Evolutionary conservation across 179 eudicot genomes (phyloP).

Genomic region (Sideroxylon spinosum): DNA sequence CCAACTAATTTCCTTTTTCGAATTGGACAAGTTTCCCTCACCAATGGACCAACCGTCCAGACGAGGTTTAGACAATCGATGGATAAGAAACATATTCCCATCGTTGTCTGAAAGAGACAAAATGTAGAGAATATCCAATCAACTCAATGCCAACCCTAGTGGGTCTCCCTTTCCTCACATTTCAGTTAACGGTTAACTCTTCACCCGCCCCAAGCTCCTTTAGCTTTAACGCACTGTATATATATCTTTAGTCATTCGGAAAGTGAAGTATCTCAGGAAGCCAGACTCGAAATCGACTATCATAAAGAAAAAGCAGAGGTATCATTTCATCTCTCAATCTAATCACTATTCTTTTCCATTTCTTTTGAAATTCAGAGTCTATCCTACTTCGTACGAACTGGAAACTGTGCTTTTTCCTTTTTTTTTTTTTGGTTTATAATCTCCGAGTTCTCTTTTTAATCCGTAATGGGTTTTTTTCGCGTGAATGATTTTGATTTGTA

Average conservation of each 20-base stretch:
- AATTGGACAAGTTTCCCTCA: slow-evolving; percentile 1
- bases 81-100: slow-evolving; percentile 15
- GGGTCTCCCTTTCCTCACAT: slow-evolving; percentile 18
- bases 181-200: slow-evolving; percentile 18
- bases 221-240: not conserved
- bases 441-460: not conserved
- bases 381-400: not conserved
- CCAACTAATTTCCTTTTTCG: not conserved
- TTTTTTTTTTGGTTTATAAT: not conserved
- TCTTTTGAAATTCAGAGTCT: not conserved
- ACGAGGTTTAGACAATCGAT: not conserved
- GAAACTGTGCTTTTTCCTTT: too few relatives aligned
- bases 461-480: not conserved
- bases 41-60: slow-evolving; percentile 8
- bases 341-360: not conserved
- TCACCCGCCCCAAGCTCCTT: not conserved
- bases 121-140: not conserved
- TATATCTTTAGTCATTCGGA: not conserved
- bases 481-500: not conserved
- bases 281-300: slow-evolving; percentile 17
- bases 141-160: slow-evolving; percentile 1
- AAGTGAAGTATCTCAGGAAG: slow-evolving; percentile 1
- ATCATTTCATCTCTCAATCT: not conserved
- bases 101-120: slow-evolving; percentile 12
- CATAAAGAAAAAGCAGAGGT: slow-evolving; percentile 18